Conservation (phyloP, 352 stramenopile genomes). For the Hyaloperonospora brassicae region DNA sequence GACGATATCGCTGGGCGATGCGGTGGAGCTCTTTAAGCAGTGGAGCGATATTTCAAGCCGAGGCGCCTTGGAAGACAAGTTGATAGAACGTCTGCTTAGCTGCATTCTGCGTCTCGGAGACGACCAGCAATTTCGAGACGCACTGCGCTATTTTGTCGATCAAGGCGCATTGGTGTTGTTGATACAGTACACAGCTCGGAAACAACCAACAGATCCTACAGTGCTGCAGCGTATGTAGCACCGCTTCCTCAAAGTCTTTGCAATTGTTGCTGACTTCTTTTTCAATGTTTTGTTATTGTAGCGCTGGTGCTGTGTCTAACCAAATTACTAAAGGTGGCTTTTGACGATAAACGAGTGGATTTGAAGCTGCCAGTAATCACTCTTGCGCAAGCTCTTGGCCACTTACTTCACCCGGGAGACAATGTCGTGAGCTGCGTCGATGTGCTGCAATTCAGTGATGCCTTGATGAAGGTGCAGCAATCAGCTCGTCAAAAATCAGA, state of each 20-base stretch:
- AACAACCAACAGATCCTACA: slow-evolving; percentile 24
- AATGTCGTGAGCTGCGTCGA: slow-evolving; percentile 34
- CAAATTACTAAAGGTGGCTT: slow-evolving; percentile 21
- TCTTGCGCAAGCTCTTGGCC: slow-evolving; percentile 30
- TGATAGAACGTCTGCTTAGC: slow-evolving; percentile 16
- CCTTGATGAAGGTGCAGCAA: slow-evolving; percentile 29
- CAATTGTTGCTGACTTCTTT: not conserved
- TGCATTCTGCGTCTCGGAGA: slow-evolving; percentile 15
- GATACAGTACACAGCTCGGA: slow-evolving; percentile 27
- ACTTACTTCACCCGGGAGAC: slow-evolving; percentile 30
- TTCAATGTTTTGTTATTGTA: slow-evolving; percentile 10
- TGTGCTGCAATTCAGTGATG: slow-evolving; percentile 40
- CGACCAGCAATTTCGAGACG: slow-evolving; percentile 12
- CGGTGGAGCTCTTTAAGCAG: not conserved
- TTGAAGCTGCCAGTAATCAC: slow-evolving; percentile 29
- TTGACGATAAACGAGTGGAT: slow-evolving; percentile 12
- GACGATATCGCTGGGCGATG: slow-evolving; percentile 7
- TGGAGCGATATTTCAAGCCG: slow-evolving; percentile 11
- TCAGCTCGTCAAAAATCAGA: slow-evolving; percentile 9
- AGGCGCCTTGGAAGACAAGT: slow-evolving; percentile 18
- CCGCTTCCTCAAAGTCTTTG: not conserved
- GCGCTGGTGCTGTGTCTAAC: slow-evolving; percentile 24
- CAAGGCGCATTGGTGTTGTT: slow-evolving; percentile 29
- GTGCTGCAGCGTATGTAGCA: slow-evolving; percentile 31
- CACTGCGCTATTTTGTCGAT: slow-evolving; percentile 25